Conservation (phyloP, 176 grass and related monocot genomes). For the Aegilops sharonensis region DNA sequence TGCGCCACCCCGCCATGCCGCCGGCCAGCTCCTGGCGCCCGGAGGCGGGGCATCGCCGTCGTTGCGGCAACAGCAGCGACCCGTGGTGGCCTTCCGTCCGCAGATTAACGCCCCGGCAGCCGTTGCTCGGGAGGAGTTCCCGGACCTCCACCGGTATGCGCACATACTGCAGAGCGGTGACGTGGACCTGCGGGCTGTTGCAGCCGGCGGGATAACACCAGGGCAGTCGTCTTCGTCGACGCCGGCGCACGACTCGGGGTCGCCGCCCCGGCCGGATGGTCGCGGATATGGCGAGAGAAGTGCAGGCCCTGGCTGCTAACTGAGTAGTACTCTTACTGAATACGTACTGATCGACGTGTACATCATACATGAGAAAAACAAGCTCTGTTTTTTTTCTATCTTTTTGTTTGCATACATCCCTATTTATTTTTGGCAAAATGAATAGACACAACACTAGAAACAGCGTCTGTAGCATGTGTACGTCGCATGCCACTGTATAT, state of each 20-base stretch:
- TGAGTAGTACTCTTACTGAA: neutral
- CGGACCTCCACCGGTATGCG: conserved; percentile 41
- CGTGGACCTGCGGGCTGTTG: conserved; percentile 10
- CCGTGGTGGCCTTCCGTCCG: neutral
- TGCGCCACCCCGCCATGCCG: neutral
- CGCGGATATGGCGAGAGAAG: neutral
- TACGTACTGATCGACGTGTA: neutral
- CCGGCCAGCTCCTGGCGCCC: neutral
- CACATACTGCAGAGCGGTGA: conserved; percentile 49
- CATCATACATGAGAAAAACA: neutral
- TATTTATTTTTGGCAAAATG: neutral
- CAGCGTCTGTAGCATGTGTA: neutral
- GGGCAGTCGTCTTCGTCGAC: conserved; percentile 2
- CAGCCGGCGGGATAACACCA: neutral
- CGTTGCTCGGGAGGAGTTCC: conserved; percentile 5
- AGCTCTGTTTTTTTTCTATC: neutral
- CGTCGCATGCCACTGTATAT: neutral
- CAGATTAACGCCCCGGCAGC: neutral
- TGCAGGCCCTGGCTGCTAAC: neutral
- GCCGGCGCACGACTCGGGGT: neutral
- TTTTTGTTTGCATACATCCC: neutral
- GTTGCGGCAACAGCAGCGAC: neutral
- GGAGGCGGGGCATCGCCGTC: neutral
- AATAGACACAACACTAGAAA: neutral
- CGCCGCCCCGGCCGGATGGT: neutral